A percentile compares a stretch with the other conserved stretches of the same genome.
These are phyloP conservation scores for Candida buenavistaensis DNA, from an alignment of 1,139 yeast species.

Conservation along the genomic window DNA sequence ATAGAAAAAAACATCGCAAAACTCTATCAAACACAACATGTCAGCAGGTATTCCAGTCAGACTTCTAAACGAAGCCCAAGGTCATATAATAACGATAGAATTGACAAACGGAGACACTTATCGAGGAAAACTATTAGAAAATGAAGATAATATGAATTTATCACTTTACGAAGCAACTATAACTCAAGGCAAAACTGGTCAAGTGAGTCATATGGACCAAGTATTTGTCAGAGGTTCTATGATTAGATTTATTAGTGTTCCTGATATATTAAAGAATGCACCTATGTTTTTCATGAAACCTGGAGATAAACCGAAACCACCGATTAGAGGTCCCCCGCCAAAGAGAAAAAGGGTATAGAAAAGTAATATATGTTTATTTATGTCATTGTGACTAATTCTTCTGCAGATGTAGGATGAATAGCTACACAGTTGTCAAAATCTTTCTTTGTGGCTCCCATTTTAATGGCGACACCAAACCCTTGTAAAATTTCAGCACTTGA, in stretches of 20 bases:
- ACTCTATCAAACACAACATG: slow-evolving; percentile 22
- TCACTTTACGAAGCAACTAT: slow-evolving; percentile 81
- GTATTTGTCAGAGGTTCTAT: slow-evolving; percentile 92
- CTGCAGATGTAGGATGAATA: slow-evolving; percentile 97
- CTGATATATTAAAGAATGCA: slow-evolving; percentile 84
- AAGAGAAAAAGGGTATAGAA: slow-evolving; percentile 24
- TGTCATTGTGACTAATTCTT: slow-evolving; percentile 88
- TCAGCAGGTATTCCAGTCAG: slow-evolving; percentile 81
- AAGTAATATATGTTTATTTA: slow-evolving; percentile 25
- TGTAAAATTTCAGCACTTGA: slow-evolving; percentile 88
- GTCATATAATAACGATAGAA: slow-evolving; percentile 84
- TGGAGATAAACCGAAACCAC: slow-evolving; percentile 68
- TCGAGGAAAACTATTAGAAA: slow-evolving; percentile 80
- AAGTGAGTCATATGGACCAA: slow-evolving; percentile 74
- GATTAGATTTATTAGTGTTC: slow-evolving; percentile 79
- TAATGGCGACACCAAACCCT: slow-evolving; percentile 97
- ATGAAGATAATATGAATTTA: slow-evolving; percentile 92
- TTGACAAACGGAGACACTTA: slow-evolving; percentile 83
- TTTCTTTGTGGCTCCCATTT: slow-evolving; percentile 96
- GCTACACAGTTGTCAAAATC: slow-evolving; percentile 97
- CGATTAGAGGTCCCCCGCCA: slow-evolving; percentile 62
- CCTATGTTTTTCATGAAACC: slow-evolving; percentile 75
- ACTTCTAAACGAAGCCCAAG: slow-evolving; percentile 84
- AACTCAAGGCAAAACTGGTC: slow-evolving; percentile 67
- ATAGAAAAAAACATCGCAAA: not conserved